A percentile compares a stretch with the other conserved stretches of the same genome.
phyloP scores from a whole-genome alignment of 2,329 filamentous ascomycete species.

The Epicoccum sorghinum region DNA sequence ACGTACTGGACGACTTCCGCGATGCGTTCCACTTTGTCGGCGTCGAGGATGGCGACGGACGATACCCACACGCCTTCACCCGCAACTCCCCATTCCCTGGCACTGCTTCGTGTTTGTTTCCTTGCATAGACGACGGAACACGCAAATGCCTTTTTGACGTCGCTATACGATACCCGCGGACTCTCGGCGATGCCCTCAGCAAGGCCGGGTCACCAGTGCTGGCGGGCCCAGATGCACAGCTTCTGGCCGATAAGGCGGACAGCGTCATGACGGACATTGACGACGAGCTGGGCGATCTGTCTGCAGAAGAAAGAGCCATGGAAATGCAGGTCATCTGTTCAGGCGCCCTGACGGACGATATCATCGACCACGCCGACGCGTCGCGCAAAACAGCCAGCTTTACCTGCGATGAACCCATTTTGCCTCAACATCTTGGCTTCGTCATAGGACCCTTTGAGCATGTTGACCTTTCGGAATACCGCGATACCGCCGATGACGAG shows the following conservation, averaged over 20 bases:
- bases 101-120: conserved; percentile 84
- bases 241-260: conserved; percentile 35
- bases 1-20: conserved; percentile 73
- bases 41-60: conserved; percentile 75
- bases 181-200: conserved; percentile 74
- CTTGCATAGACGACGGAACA: conserved; percentile 85
- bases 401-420: conserved; percentile 68
- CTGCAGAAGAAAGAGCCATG: conserved; percentile 81
- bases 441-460: conserved; percentile 94
- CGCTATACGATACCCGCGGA: conserved; percentile 83
- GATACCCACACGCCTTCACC: conserved; percentile 92
- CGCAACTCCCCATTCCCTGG: conserved; percentile 80
- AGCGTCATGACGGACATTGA: conserved; percentile 42
- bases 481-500: conserved; percentile 89
- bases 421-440: conserved; percentile 90
- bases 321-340: conserved; percentile 93
- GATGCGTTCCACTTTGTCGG: conserved; percentile 94
- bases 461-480: conserved; percentile 85
- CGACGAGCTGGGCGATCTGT: conserved; percentile 54
- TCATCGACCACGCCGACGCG: conserved; percentile 75
- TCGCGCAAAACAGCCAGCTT: conserved; percentile 90
- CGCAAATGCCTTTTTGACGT: conserved; percentile 87
- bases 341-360: conserved; percentile 85
- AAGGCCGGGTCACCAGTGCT: conserved; percentile 40
- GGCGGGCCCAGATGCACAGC: conserved; percentile 21